Evolutionary conservation across 148 eudicot genomes (phyloP).

Genomic region (Vaccinium corymbosum): DNA sequence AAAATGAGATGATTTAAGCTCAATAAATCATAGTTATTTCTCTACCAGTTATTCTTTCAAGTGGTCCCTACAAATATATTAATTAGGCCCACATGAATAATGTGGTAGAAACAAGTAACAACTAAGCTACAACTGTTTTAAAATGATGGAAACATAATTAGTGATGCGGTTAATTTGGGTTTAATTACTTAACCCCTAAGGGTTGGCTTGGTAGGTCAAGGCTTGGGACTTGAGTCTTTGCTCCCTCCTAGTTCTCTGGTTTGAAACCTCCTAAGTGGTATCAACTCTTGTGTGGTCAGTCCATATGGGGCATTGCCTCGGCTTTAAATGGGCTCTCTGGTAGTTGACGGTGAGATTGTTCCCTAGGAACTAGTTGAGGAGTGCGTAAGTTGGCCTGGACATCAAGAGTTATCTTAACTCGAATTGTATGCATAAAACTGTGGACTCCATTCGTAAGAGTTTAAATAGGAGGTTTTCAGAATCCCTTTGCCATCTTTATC

Average conservation of each 20-base stretch:
- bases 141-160: not conserved
- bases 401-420: not conserved
- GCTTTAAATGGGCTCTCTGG: not conserved
- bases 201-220: not conserved
- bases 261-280: not conserved
- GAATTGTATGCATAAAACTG: not conserved
- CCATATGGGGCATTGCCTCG: not conserved
- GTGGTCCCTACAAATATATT: not conserved
- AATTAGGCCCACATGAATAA: not conserved
- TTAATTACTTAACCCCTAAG: not conserved
- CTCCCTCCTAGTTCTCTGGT: not conserved
- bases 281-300: not conserved
- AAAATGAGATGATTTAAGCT: not conserved
- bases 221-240: not conserved
- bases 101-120: not conserved
- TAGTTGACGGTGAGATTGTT: not conserved
- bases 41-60: not conserved
- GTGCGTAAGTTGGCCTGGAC: not conserved
- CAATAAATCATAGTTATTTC: not conserved
- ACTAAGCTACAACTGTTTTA: not conserved
- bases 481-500: not conserved
- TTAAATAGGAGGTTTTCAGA: not conserved
- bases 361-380: not conserved
- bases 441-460: not conserved
- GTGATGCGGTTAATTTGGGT: not conserved